Evolutionary conservation across 2,329 filamentous ascomycete genomes (phyloP), one percentile per base, ranked within the genome.

Genomic region (Ceratocystis diversiconidia): DNA sequence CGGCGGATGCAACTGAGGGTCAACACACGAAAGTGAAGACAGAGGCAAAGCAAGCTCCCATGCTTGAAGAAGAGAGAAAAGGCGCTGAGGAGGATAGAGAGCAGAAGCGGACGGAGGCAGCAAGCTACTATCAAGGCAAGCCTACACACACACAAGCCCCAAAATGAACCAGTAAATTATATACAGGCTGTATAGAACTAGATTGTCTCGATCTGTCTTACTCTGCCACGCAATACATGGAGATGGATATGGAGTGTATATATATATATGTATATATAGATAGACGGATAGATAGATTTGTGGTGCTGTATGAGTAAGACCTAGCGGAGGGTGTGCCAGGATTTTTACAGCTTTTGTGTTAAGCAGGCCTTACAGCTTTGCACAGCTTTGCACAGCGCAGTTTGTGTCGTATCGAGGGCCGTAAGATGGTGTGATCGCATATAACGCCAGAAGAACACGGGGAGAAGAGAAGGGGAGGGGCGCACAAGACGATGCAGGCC

Each of bases 21-120:
- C 61, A 62, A 62, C 61, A 62, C 61, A 46, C 44, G 15, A 25
- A 10, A 62, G 61, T 62, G 61, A 62, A 62, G 61, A 62, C 61
- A 46, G 41, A n/a, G 41, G 22, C 61, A 46, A 62, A 28, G 30
- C 61, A 44, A 46, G 41, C 32, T 44, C 22, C 44, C 61, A 62
- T 62, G 61, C 61, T 44, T 28, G 41, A 62, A 44, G 61, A 28
- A 62, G 32, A 43, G 28, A 6, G 7, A 30, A 43, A 62, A 17
- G 52, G 7, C 8, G 52, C 17, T 4, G 52, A 30, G 52, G 15
- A 22, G 7, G 46, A n/a, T 7, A 22, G 22, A 30, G 10, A 28
- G 52, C 52, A 28, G 15, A 7, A 6, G 52, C 32, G 10, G 32
- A 36, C 32, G 30, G 8, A 57, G 52, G 52, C 52, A 50, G 46